These are phyloP conservation scores for Colletotrichum falcatum DNA, from an alignment of 2,329 filamentous ascomycete genomes.

Conservation along the genomic window DNA sequence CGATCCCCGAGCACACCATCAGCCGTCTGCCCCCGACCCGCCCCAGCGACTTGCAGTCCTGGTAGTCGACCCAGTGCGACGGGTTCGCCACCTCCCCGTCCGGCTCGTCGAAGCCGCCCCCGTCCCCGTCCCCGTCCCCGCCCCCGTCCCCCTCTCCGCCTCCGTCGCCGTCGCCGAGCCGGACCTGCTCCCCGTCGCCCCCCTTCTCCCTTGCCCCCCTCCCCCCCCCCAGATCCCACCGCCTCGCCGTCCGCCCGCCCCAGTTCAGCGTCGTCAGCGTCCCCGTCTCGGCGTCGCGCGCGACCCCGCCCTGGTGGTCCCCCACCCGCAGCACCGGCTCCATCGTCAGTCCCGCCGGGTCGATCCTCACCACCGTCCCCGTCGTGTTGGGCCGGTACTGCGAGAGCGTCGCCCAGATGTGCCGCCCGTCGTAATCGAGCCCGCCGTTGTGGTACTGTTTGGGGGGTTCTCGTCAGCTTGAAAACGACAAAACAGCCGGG, in stretches of 20 bases:
- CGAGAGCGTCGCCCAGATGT: conserved; percentile 59
- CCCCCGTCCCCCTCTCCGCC: background rate
- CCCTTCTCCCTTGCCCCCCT: too few species aligned
- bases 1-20: conserved; percentile 62
- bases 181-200: conserved; percentile 13
- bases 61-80: conserved; percentile 60
- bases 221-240: conserved; percentile 48
- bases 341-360: conserved; percentile 52
- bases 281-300: conserved; percentile 53
- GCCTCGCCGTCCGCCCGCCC: conserved; percentile 57
- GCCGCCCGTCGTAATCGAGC: conserved; percentile 60
- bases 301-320: conserved; percentile 61
- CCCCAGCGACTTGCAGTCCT: conserved; percentile 65
- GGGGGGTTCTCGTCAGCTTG: conserved; percentile 11
- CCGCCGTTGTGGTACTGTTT: conserved; percentile 62
- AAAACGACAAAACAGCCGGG: too few species aligned
- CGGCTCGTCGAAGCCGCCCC: conserved; percentile 44
- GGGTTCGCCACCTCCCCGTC: conserved; percentile 50
- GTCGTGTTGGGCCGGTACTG: conserved; percentile 62
- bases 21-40: conserved; percentile 52
- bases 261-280: conserved; percentile 58
- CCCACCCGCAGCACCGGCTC: conserved; percentile 50
- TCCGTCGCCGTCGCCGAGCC: conserved; percentile 47
- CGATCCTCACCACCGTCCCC: conserved; percentile 55
- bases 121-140: background rate